Evolutionary conservation across 1,284 basidiomycete species (phyloP).

Genomic region (Cryptococcus deneoformans): DNA sequence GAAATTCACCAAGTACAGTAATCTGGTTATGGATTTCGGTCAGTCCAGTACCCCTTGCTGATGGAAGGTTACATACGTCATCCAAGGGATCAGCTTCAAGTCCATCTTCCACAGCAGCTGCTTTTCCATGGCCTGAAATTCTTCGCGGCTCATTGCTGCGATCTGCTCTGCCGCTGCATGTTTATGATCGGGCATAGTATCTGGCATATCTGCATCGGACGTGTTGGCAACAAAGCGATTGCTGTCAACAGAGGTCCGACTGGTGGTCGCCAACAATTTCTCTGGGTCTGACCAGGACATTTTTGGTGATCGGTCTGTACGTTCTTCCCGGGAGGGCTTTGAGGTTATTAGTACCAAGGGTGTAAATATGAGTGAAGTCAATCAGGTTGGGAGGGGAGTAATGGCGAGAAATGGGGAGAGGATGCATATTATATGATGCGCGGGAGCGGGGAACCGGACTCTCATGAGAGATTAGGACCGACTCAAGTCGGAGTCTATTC

Average conservation of each 20-base stretch:
- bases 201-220: slow-evolving; percentile 10
- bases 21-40: slow-evolving; percentile 8
- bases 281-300: too few species aligned
- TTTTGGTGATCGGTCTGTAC: too few species aligned
- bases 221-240: slow-evolving; percentile 9
- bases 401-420: too few species aligned
- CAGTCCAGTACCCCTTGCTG: neutral
- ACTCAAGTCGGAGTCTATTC: too few species aligned
- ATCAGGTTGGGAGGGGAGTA: too few species aligned
- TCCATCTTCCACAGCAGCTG: slow-evolving; percentile 48
- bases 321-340: too few species aligned
- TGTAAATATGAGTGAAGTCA: too few species aligned
- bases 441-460: too few species aligned
- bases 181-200: slow-evolving; percentile 13
- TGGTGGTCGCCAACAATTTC: neutral
- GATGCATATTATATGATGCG: too few species aligned
- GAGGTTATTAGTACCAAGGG: too few species aligned
- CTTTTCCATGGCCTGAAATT: slow-evolving; percentile 41
- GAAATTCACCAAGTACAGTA: slow-evolving; percentile 35
- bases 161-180: slow-evolving; percentile 16
- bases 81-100: slow-evolving; percentile 45
- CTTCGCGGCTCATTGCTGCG: slow-evolving; percentile 34
- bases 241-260: slow-evolving; percentile 7
- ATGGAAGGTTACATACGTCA: slow-evolving; percentile 38
- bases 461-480: too few species aligned